Base-by-base conservation (phyloP, 495 filamentous ascomycete species). In the Recurvomyces mirabilis region DNA sequence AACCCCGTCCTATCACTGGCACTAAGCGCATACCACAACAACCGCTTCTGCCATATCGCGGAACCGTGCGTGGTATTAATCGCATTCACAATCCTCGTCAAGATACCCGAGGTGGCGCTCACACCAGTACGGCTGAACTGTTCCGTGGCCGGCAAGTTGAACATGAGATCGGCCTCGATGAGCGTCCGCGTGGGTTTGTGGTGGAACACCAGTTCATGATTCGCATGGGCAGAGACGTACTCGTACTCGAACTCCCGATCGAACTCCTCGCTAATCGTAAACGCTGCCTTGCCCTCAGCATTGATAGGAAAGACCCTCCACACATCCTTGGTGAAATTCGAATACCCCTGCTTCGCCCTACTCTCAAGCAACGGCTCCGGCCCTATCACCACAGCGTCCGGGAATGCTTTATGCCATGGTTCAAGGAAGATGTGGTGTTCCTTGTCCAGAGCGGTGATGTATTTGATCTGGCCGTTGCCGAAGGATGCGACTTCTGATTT, bases 351-450 rank as follows among this genome's bases (percentile, higher is more conserved):
- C 22, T 72, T 72, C 34, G 76, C 72, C 4, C 89, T 79, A 65
- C 94, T 93, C 67, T 89, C 88, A 34, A 74, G 77, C 2, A 98
- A 73, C 0, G 88, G 88, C 55, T 93, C 83, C 4, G 84, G 84
- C 0, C 79, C 88, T 52, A 96, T 72, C 30, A 98, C 71, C 43
- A 77, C 73, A 6, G 91, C 87, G 17, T 71, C 51, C 0, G 87
- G 87, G 60, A 72, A 98, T 4, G 74, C 84, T 14, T 71, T 63
- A 46, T 82, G 75, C 93, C 91, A 98, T 11, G 81, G 65, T 1
- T 81, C 78, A 14, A 96, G 57, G 66, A 84, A 87, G 58, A 96
- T 82, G 70, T 98, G 89, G 63, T 96, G 91, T 46, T 94, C 82
- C 15, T 87, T 73, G 58, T 96, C 91, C 15, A 78, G 72, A 4